These are phyloP conservation scores for Colletotrichum musicola DNA, from an alignment of 2,329 filamentous ascomycete genomes.

Conservation along the genomic window DNA sequence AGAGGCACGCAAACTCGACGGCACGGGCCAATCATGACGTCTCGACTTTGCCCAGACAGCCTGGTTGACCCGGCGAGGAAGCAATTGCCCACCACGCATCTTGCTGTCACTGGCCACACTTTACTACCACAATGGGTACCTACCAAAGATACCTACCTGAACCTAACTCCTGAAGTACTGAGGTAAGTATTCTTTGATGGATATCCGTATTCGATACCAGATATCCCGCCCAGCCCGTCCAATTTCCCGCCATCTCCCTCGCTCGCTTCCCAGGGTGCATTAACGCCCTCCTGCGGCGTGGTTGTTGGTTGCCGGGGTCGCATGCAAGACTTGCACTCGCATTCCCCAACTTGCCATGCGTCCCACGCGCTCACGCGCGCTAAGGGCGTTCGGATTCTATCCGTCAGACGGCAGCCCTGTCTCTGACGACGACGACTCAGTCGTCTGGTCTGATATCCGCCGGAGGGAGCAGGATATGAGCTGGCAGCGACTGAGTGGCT, in stretches of 20 bases:
- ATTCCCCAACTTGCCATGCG: constrained; percentile 36
- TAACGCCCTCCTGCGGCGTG: constrained; percentile 9
- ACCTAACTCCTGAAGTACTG: too few relatives aligned
- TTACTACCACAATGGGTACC: background rate
- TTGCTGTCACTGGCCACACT: background rate
- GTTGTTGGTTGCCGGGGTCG: constrained; percentile 19
- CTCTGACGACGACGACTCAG: constrained; percentile 16
- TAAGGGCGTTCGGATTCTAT: constrained; percentile 26
- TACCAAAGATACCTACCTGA: too few relatives aligned
- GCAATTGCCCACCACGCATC: background rate
- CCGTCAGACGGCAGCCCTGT: constrained; percentile 15
- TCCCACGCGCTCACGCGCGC: constrained; percentile 27
- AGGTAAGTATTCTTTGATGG: too few relatives aligned
- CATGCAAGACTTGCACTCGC: constrained; percentile 37
- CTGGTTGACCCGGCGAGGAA: constrained; percentile 28
- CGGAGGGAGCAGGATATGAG: constrained; percentile 3
- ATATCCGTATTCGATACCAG: background rate
- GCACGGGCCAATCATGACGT: constrained; percentile 34
- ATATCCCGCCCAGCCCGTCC: constrained; percentile 8
- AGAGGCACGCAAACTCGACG: constrained; percentile 16
- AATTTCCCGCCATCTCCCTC: constrained; percentile 16
- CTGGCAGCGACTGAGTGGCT: constrained; percentile 32
- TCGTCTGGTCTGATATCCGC: constrained; percentile 15
- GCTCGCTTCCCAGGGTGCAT: constrained; percentile 3
- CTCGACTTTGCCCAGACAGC: constrained; percentile 9